Percentiles rank a stretch among this genome's conserved stretches.
Conservation (phyloP, 148 eudicot genomes). For the Camellia granthamiana region DNA sequence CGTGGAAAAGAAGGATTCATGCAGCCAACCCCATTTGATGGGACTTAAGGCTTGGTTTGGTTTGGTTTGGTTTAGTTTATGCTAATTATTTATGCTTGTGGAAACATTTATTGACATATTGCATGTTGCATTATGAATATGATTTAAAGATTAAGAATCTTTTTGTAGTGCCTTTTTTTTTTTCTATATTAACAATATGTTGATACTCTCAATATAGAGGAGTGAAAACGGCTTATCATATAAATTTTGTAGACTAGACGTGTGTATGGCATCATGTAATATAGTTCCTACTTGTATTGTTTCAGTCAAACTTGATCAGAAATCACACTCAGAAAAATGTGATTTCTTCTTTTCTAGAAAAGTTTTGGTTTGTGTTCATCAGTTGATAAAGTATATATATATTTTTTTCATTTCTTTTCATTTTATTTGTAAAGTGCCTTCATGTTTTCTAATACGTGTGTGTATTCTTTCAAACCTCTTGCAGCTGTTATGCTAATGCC, state of each 20-base stretch:
- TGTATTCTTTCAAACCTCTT: conserved; percentile 12
- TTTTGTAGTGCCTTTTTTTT: background rate
- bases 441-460: conserved; percentile 4
- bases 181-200: background rate
- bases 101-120: background rate
- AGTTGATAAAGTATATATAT: background rate
- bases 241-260: background rate
- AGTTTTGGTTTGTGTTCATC: background rate
- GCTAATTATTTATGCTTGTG: background rate
- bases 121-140: background rate
- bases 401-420: background rate
- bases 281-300: background rate
- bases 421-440: background rate
- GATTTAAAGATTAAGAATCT: background rate
- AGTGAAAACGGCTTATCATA: background rate
- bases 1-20: no score
- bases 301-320: background rate
- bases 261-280: background rate
- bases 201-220: background rate
- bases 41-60: no score
- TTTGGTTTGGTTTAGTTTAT: background rate
- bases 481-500: conserved; percentile 87
- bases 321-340: background rate
- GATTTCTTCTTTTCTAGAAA: background rate
- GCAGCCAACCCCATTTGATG: no score